phyloP scores from a whole-genome alignment of 129 eudicot species.

The Tanacetum coccineum region DNA sequence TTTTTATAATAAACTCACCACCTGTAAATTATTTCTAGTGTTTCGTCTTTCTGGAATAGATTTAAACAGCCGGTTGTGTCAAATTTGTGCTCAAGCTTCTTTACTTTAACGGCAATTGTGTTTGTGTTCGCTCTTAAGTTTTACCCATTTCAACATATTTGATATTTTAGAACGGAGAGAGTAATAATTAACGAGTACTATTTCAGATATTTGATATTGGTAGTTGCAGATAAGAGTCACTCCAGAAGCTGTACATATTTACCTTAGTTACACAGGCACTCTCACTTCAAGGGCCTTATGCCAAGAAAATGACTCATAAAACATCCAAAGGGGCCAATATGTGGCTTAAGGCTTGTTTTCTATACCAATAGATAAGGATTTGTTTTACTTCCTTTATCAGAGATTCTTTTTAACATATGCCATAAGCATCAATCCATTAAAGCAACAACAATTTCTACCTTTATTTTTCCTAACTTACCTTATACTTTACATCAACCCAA shows the following conservation, averaged over 20 bases:
- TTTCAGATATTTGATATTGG: too few species aligned
- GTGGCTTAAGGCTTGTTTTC: slow-evolving; percentile 34
- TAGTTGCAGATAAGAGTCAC: too few species aligned
- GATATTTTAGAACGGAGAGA: too few species aligned
- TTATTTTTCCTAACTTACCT: slow-evolving; percentile 37
- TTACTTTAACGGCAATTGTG: too few species aligned
- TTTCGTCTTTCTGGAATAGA: not conserved
- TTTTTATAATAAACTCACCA: not conserved
- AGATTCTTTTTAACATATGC: slow-evolving; percentile 37
- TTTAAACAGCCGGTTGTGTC: not conserved
- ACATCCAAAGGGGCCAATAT: slow-evolving; percentile 34
- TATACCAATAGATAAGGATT: slow-evolving; percentile 31
- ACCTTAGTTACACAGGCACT: slow-evolving; percentile 5
- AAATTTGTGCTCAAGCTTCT: not conserved
- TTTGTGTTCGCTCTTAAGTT: too few species aligned
- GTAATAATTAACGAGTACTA: too few species aligned
- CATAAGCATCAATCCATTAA: slow-evolving; percentile 39
- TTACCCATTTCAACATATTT: too few species aligned
- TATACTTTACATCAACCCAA: slow-evolving; percentile 23
- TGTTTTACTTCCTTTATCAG: slow-evolving; percentile 39
- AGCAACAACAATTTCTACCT: slow-evolving; percentile 33
- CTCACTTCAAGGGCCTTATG: slow-evolving; percentile 2
- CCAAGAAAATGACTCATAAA: too few species aligned
- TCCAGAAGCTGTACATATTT: not conserved
- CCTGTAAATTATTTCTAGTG: not conserved